Base-by-base conservation (phyloP, 2,329 filamentous ascomycete species). In the Microdochium nivale region DNA sequence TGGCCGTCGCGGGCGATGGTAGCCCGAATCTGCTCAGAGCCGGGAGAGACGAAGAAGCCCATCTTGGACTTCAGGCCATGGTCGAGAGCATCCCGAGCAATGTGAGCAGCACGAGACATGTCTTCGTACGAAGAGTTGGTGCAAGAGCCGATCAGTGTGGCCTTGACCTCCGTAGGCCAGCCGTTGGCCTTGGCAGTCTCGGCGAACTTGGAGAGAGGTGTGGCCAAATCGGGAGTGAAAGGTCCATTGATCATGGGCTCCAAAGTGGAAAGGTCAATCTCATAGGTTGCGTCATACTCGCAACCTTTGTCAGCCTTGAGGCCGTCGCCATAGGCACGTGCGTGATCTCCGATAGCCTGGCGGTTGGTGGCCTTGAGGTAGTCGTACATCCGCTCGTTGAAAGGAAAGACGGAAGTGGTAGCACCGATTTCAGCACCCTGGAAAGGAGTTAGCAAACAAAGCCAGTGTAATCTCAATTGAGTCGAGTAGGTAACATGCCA, bases 221-320 rank as follows among this genome's bases (percentile, higher is more conserved):
- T 97, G 52, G 90, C 91, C 74, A 99, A 80, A 83, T 99, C 94
- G 55, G 94, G 94, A 25, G 94, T 99, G 83, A 97, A 97, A 58
- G 94, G 94, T 59, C 94, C 94, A 78, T 99, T 99, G 78, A 99
- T 90, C 70, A 97, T 90, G 60, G 94, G 94, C 79, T 99, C 94
- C 48, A 99, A 86, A 73, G 92, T 88, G 53, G 83, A 87, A 51
- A 99, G 83, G 79, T 99, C 92, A 75, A 99, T 89, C 76, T 96
- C 92, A 65, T 97, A 90, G 60, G 96, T 73, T 75, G 97, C 81
- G 71, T 99, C 94, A 72, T 97, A 99, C 73, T 97, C 85, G 60
- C 89, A 88, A 60, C 90, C 90, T 73, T 95, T 79, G 61, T 99
- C 94, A 67, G 88, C 86, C 54, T 81, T 83, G 58, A 99, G 87